These are phyloP conservation scores for Globisporangium nodosum DNA, from an alignment of 352 stramenopile genomes.

Conservation along the genomic window DNA sequence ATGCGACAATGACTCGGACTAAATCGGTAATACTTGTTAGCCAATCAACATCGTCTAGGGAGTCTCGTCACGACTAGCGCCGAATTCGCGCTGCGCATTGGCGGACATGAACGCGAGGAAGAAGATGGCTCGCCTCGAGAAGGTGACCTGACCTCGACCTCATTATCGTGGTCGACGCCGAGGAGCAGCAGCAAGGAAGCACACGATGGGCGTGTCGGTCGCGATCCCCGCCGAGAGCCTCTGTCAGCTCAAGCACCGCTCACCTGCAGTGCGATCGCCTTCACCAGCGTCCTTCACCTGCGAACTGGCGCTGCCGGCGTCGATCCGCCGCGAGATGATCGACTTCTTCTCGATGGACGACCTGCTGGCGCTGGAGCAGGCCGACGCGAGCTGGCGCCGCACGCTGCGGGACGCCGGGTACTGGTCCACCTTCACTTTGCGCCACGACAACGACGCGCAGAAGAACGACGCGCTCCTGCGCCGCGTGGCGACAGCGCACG, in stretches of 20 bases:
- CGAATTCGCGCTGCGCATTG: background rate
- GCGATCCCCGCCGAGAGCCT: constrained; percentile 8
- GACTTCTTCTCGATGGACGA: constrained; percentile 47
- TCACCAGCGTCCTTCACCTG: background rate
- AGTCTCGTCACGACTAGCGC: background rate
- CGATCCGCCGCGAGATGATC: constrained; percentile 33
- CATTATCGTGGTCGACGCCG: no score
- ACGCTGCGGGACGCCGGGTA: constrained; percentile 20
- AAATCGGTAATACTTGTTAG: background rate
- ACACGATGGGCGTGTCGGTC: constrained; percentile 6
- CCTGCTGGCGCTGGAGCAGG: constrained; percentile 43
- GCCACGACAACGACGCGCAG: constrained; percentile 25
- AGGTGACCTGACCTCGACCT: no score
- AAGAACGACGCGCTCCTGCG: constrained; percentile 21
- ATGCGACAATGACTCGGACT: no score
- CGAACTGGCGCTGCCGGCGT: constrained; percentile 19
- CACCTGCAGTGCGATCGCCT: background rate
- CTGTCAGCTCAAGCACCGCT: constrained; percentile 1
- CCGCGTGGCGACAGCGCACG: constrained; percentile 31
- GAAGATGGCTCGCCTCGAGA: no score
- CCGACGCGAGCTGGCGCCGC: constrained; percentile 27
- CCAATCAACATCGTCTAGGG: background rate
- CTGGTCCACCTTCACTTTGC: constrained; percentile 30
- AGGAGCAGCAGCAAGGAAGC: background rate
- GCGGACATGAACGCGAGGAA: background rate